These are phyloP conservation scores for Biscogniauxia sp. DNA, from an alignment of 2,329 filamentous ascomycete genomes.

Conservation along the genomic window DNA sequence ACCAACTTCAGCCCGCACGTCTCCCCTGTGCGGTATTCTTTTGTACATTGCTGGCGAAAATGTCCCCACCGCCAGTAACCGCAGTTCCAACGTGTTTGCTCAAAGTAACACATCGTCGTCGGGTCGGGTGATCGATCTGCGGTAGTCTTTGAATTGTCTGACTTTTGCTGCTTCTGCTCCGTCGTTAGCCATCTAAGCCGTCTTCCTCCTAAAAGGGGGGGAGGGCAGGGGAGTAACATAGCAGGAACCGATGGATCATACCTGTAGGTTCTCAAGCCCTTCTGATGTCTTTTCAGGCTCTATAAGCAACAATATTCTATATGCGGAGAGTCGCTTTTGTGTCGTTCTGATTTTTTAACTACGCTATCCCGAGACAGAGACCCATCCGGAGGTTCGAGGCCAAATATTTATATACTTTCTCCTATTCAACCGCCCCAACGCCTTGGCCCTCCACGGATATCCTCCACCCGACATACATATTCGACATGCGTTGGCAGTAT, in stretches of 20 bases:
- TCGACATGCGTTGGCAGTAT: conserved; percentile 20
- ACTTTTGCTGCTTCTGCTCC: neutral
- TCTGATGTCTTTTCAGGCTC: neutral
- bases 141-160: neutral
- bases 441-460: conserved; percentile 13
- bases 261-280: neutral
- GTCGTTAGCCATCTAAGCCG: neutral
- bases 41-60: conserved; percentile 89
- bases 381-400: conserved; percentile 7
- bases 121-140: conserved; percentile 3
- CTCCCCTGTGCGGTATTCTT: conserved; percentile 93
- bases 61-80: conserved; percentile 93
- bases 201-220: neutral
- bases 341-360: neutral
- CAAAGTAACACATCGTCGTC: conserved; percentile 85
- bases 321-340: neutral
- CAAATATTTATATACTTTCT: conserved; percentile 33
- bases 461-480: conserved; percentile 16
- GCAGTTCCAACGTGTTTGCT: conserved; percentile 81
- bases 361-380: conserved; percentile 4
- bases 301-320: neutral
- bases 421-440: conserved; percentile 13
- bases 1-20: conserved; percentile 93
- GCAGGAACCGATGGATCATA: neutral
- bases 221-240: neutral